A percentile compares a stretch with the other conserved stretches of the same genome.
phyloP scores from a whole-genome alignment of 2,329 filamentous ascomycete species.

The Hymenoscyphus linearis region DNA sequence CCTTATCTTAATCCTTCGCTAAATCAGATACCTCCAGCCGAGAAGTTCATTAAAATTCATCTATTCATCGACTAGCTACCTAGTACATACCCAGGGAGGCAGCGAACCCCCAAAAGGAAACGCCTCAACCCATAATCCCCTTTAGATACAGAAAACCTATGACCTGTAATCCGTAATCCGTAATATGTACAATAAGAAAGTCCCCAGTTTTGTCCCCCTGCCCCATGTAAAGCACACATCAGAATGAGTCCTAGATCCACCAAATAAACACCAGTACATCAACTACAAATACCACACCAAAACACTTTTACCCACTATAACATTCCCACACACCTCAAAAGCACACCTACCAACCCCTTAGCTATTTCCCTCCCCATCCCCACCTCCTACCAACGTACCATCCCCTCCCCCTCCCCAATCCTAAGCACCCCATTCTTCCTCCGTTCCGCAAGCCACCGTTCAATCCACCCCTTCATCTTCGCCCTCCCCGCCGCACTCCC shows the following conservation, averaged over 20 bases:
- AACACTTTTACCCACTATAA: neutral
- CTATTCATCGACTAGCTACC: too few species aligned
- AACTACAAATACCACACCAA: neutral
- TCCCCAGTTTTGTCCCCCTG: too few species aligned
- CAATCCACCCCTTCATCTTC: conserved; percentile 61
- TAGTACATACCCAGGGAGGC: too few species aligned
- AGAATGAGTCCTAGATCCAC: neutral
- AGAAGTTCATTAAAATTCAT: too few species aligned
- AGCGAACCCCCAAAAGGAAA: too few species aligned
- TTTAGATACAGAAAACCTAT: too few species aligned
- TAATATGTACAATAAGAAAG: too few species aligned
- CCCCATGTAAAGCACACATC: neutral
- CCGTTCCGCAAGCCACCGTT: conserved; percentile 56
- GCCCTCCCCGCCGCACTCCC: conserved; percentile 52
- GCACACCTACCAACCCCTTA: too few species aligned
- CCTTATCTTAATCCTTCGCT: too few species aligned
- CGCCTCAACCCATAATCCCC: too few species aligned
- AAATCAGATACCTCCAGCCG: too few species aligned
- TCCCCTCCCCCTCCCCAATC: conserved; percentile 25
- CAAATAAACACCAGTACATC: neutral
- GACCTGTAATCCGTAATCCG: too few species aligned
- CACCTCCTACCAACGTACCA: conserved; percentile 25
- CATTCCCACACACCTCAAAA: neutral
- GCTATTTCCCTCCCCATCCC: neutral
- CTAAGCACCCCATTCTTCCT: conserved; percentile 48